Percentiles rank a stretch among this genome's conserved stretches.
These are phyloP conservation scores for Skeletonema grethae DNA, from an alignment of 108 stramenopile species.

Conservation along the genomic window DNA sequence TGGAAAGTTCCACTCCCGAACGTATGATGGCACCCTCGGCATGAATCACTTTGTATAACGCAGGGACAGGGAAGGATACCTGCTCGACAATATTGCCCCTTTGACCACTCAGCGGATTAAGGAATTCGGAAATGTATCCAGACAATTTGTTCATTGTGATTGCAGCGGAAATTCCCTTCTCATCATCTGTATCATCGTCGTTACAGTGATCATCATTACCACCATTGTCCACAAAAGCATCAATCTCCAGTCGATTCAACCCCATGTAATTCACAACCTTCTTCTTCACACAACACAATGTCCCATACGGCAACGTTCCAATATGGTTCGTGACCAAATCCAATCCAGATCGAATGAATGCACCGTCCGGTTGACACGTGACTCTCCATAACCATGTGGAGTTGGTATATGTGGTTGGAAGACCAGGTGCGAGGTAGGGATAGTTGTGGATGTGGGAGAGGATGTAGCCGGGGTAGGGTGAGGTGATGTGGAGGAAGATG, in stretches of 20 bases:
- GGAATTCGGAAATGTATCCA: slow-evolving; percentile 88
- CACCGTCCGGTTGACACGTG: slow-evolving; percentile 72
- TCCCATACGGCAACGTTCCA: slow-evolving; percentile 70
- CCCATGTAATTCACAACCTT: slow-evolving; percentile 79
- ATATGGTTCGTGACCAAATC: slow-evolving; percentile 70
- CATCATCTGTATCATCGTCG: not conserved
- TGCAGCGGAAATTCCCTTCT: no score
- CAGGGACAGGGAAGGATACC: slow-evolving; percentile 71
- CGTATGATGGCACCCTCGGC: slow-evolving; percentile 73
- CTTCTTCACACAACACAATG: slow-evolving; percentile 60
- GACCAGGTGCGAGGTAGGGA: slow-evolving; percentile 59
- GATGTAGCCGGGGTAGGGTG: slow-evolving; percentile 50
- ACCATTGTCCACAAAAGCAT: slow-evolving; percentile 15
- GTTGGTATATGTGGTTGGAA: slow-evolving; percentile 46
- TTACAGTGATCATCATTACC: not conserved
- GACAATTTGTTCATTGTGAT: slow-evolving; percentile 7
- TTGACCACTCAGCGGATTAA: slow-evolving; percentile 88
- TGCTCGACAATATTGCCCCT: slow-evolving; percentile 74
- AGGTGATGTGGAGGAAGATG: slow-evolving; percentile 45
- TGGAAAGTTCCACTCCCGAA: slow-evolving; percentile 73
- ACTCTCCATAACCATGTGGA: slow-evolving; percentile 66
- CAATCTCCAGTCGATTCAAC: slow-evolving; percentile 60
- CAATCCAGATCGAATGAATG: slow-evolving; percentile 75
- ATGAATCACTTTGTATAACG: slow-evolving; percentile 55
- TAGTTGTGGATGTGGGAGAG: slow-evolving; percentile 59